Evolutionary conservation across 2,329 filamentous ascomycete genomes (phyloP), one percentile per base, ranked within the genome.

Genomic region (Colletotrichum sp.): DNA sequence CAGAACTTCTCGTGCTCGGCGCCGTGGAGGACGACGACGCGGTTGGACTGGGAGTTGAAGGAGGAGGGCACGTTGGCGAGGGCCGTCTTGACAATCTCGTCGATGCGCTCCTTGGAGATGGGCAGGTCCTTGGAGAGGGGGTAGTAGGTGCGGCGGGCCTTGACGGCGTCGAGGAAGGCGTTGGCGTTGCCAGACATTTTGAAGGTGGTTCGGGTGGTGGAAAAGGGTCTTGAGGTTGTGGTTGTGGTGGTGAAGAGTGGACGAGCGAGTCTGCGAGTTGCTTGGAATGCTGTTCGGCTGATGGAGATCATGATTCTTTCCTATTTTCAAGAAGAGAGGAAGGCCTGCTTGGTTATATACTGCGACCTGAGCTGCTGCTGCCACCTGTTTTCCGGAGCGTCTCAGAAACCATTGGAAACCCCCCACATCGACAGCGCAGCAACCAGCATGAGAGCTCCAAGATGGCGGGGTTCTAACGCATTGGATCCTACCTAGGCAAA

Each of bases 41-140:
- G 93, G 79, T 95, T 94, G 79, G 92, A 92, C 88, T 98, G 96
- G 57, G 92, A 94, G 92, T 98, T 98, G 93, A 98, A 98, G 78
- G 93, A 92, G 69, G 92, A 94, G 57, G 96, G 96, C 3, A 93
- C 89, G 84, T 95, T 89, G 76, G 92, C 88, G 79, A 97, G 88
- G 71, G 92, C 89, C 79, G 91, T 84, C 84, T 89, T 87, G 83
- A 93, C 90, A 82, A 96, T 91, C 80, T 94, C 90, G 81, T 91
- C 86, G 85, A 96, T 88, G 81, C 90, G 88, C 71, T 86, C 84
- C 79, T 89, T 88, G 80, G 88, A 84, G 83, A 93, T 87, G 82
- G 92, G 82, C 30, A 93, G 88, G 77, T 91, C 86, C 86, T 93
- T 93, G 88, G 88, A 90, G 74, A 95, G 90, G 69, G 88, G 85